Evolutionary conservation across 2,329 filamentous ascomycete species (phyloP).

Genomic region (Epichloe amarillans): DNA sequence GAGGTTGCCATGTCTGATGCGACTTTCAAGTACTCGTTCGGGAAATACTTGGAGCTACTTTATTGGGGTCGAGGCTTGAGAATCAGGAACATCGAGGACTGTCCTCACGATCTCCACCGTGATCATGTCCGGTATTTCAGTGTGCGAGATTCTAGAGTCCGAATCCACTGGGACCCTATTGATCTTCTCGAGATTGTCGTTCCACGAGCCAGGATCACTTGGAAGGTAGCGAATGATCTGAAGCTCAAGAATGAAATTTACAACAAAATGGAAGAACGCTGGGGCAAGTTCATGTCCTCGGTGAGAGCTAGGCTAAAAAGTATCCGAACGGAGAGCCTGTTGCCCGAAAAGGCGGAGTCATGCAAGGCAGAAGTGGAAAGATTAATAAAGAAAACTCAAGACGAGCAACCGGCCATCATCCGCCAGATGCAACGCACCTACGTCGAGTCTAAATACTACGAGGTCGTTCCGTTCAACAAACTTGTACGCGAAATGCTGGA

Average conservation of each 20-base stretch:
- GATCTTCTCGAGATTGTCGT: conserved; percentile 91
- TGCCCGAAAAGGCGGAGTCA: conserved; percentile 71
- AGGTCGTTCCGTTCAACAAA: conserved; percentile 85
- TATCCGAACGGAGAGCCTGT: conserved; percentile 82
- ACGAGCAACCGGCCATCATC: conserved; percentile 64
- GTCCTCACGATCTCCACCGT: conserved; percentile 81
- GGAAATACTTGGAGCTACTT: conserved; percentile 92
- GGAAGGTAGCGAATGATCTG: conserved; percentile 94
- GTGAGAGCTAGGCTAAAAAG: conserved; percentile 72
- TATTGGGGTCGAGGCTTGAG: conserved; percentile 86
- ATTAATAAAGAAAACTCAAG: conserved; percentile 64
- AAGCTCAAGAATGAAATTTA: conserved; percentile 89
- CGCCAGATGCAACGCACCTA: conserved; percentile 79
- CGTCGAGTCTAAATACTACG: conserved; percentile 88
- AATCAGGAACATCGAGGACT: conserved; percentile 55
- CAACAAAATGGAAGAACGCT: conserved; percentile 63
- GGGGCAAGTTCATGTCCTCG: conserved; percentile 77
- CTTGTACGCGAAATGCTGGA: conserved; percentile 84
- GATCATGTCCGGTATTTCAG: conserved; percentile 92
- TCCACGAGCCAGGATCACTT: conserved; percentile 77
- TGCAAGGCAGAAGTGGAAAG: conserved; percentile 73
- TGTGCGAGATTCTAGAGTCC: conserved; percentile 69
- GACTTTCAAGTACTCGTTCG: conserved; percentile 97
- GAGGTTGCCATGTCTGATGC: conserved; percentile 83
- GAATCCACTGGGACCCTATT: conserved; percentile 86